Base-by-base conservation (phyloP, 768 basidiomycete species). In the Hypholoma fasciculare region DNA sequence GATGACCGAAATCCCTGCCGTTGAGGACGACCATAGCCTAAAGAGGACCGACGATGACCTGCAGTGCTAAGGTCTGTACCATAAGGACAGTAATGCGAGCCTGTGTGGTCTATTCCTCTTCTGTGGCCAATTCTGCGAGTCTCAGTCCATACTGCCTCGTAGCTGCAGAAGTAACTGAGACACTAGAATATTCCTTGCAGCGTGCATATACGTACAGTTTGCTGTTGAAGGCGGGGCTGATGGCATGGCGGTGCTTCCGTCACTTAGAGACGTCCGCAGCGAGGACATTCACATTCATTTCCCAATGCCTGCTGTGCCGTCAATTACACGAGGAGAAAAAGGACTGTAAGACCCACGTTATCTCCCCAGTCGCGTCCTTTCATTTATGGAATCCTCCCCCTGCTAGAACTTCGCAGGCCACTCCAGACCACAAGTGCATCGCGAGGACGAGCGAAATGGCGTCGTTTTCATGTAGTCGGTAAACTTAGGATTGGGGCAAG, bases 221-320 rank as follows among this genome's bases (percentile, higher is more conserved):
- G 30, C 72, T 73, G 40, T 72, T 76, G 61, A 82, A 82, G 5
- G 79, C 76, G 43, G 79, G 78, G 7, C 73, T 75, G 61, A 78
- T 71, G 50, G 81, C 66, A 7, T 78, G 69, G 9, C 80, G 69
- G 60, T 83, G 81, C 47, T 73, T 77, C 52, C 77, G 72, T 78
- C 80, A 82, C 3, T 63, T 67, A 7, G 79, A 76, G 3, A 74
- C 76, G 51, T 79, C 77, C 1, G 76, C 71, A 7, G 78, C 72
- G n/a, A 78, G 63, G 7, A 83, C 67, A 57, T 81, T 83, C 70
- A 83, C 67, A 57, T 81, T 83, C 70, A 74, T 73, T 2, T 81
- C 82, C 71, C 76, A 81, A 14, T 76, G 57, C 1, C 76, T 77
- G 70, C n/a, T 19, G 7, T 12, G 11, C 11, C 3, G 26, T 17